A percentile compares a stretch with the other conserved stretches of the same genome.
Conservation (phyloP, 73 alveolate species). For the Paramecium pentaurelia region DNA sequence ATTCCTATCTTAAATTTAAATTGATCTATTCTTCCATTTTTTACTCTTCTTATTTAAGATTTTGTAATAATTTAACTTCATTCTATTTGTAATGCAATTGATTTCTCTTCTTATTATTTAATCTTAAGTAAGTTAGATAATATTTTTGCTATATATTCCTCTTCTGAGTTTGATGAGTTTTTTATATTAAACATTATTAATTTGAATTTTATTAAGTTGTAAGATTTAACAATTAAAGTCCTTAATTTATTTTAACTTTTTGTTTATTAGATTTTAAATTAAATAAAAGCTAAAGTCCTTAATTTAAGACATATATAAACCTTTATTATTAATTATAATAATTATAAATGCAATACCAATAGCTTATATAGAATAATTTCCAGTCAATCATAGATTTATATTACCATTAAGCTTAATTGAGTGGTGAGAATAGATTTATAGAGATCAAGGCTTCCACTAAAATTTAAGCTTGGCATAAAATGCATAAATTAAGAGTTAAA, state of each 20-base stretch:
- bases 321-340: background rate
- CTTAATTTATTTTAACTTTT: background rate
- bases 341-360: background rate
- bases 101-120: background rate
- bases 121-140: background rate
- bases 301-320: background rate
- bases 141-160: background rate
- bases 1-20: background rate
- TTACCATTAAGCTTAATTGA: background rate
- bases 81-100: background rate
- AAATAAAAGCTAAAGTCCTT: background rate
- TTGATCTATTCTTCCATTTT: background rate
- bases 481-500: background rate
- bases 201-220: background rate
- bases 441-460: background rate
- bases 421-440: background rate
- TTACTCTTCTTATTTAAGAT: background rate
- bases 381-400: background rate
- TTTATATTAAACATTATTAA: background rate
- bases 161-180: background rate
- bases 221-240: background rate
- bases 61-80: background rate
- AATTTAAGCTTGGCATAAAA: constrained; percentile 11
- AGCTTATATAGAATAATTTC: background rate
- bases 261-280: background rate